These are phyloP conservation scores for Blepharisma stoltei DNA, from an alignment of 73 alveolate genomes.

Conservation along the genomic window DNA sequence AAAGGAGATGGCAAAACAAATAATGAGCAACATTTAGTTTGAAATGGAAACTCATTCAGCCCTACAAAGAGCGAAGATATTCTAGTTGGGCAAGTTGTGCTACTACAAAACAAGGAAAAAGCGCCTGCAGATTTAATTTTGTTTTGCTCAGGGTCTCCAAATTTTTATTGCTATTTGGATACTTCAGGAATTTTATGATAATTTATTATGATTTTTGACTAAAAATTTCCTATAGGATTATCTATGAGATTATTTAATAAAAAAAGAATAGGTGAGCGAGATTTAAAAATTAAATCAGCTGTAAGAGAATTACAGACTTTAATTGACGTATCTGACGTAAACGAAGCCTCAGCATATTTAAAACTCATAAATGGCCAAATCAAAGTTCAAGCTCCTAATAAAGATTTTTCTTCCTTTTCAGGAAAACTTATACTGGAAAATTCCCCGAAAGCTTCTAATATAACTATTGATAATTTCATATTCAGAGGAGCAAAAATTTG, in stretches of 20 bases:
- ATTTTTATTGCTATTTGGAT: too few relatives aligned
- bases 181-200: too few relatives aligned
- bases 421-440: slow-evolving; percentile 57
- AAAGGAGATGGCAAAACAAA: not conserved
- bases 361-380: slow-evolving; percentile 22
- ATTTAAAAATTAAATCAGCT: not conserved
- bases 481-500: slow-evolving; percentile 91
- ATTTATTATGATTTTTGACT: too few relatives aligned
- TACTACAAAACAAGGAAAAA: not conserved
- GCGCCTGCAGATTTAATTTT: not conserved
- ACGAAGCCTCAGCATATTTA: not conserved
- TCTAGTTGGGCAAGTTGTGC: not conserved
- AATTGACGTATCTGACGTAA: not conserved
- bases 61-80: not conserved
- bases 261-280: slow-evolving; percentile 23
- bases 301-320: slow-evolving; percentile 17
- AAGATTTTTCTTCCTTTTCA: slow-evolving; percentile 58
- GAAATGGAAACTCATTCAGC: slow-evolving; percentile 3
- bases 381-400: slow-evolving; percentile 50
- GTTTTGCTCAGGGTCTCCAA: not conserved
- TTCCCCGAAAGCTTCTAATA: slow-evolving; percentile 40
- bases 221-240: too few relatives aligned
- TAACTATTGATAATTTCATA: slow-evolving; percentile 74
- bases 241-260: too few relatives aligned
- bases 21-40: not conserved